These are phyloP conservation scores for Beta corolliflora DNA, from an alignment of 179 eudicot species.

Conservation along the genomic window DNA sequence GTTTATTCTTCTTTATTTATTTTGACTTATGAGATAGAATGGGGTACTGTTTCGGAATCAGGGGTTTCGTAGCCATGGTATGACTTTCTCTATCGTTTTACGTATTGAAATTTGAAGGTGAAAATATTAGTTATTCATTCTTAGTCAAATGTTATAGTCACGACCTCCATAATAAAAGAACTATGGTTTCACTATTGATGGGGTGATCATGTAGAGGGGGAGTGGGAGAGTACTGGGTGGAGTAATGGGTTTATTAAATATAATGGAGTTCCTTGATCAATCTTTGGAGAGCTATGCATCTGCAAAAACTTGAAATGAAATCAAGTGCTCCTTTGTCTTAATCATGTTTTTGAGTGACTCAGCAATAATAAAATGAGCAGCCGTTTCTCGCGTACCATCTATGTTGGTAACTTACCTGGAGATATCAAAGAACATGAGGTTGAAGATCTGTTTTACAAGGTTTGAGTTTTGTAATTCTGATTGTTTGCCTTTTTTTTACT, in stretches of 20 bases:
- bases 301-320: slow-evolving; percentile 50
- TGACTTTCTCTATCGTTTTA: too few species aligned
- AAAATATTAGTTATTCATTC: too few species aligned
- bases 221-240: slow-evolving; percentile 80
- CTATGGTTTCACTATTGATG: too few species aligned
- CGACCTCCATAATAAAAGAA: too few species aligned
- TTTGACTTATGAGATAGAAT: too few species aligned
- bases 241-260: slow-evolving; percentile 65
- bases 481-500: neutral
- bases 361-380: slow-evolving; percentile 65
- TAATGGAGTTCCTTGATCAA: slow-evolving; percentile 70
- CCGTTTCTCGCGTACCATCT: slow-evolving; percentile 90
- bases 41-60: too few species aligned
- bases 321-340: slow-evolving; percentile 23
- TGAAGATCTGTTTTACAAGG: slow-evolving; percentile 97
- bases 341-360: slow-evolving; percentile 13
- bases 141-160: too few species aligned
- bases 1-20: too few species aligned
- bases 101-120: too few species aligned
- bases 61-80: too few species aligned
- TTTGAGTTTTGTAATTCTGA: slow-evolving; percentile 28
- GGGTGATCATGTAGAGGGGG: slow-evolving; percentile 83
- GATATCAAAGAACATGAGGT: slow-evolving; percentile 86
- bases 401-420: slow-evolving; percentile 92
- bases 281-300: slow-evolving; percentile 62